These are phyloP conservation scores for Drosera spatulata DNA, from an alignment of 179 eudicot species.

Conservation along the genomic window DNA sequence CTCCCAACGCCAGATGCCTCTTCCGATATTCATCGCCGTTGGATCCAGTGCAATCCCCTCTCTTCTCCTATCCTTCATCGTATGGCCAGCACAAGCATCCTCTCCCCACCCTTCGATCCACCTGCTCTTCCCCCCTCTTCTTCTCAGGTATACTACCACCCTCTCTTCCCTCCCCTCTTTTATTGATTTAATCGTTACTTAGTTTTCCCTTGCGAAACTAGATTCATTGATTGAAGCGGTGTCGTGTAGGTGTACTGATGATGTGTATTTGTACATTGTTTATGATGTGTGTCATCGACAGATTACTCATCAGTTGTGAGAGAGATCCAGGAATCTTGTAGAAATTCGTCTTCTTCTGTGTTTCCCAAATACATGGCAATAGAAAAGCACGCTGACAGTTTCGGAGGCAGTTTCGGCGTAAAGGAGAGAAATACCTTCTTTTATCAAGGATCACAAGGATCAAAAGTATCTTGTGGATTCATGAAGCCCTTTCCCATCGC, in stretches of 20 bases:
- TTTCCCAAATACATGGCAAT: slow-evolving; percentile 37
- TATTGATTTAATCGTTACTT: not conserved
- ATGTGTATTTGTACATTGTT: not conserved
- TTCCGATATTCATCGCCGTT: slow-evolving; percentile 42
- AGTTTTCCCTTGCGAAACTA: no score
- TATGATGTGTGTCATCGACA: slow-evolving; percentile 8
- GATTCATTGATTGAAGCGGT: no score
- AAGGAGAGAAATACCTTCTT: slow-evolving; percentile 41
- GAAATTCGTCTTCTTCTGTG: slow-evolving; percentile 13
- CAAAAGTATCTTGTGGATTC: slow-evolving; percentile 78
- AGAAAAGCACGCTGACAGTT: slow-evolving; percentile 24
- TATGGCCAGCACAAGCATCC: slow-evolving; percentile 75
- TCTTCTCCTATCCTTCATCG: slow-evolving; percentile 65
- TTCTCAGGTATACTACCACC: slow-evolving; percentile 47
- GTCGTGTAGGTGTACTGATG: not conserved
- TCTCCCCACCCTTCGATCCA: slow-evolving; percentile 57
- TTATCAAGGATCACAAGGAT: slow-evolving; percentile 27
- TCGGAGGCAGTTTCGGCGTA: slow-evolving; percentile 64
- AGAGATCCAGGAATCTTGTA: slow-evolving; percentile 31
- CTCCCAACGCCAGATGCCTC: slow-evolving; percentile 40
- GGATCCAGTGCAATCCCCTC: slow-evolving; percentile 60
- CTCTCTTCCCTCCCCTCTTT: not conserved
- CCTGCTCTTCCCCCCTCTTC: slow-evolving; percentile 75
- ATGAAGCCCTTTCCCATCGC: slow-evolving; percentile 46
- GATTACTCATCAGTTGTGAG: slow-evolving; percentile 49